Evolutionary conservation across 2,329 filamentous ascomycete species (phyloP), one percentile per base, ranked within the genome.

Genomic region (Tolypocladium ovalisporum): DNA sequence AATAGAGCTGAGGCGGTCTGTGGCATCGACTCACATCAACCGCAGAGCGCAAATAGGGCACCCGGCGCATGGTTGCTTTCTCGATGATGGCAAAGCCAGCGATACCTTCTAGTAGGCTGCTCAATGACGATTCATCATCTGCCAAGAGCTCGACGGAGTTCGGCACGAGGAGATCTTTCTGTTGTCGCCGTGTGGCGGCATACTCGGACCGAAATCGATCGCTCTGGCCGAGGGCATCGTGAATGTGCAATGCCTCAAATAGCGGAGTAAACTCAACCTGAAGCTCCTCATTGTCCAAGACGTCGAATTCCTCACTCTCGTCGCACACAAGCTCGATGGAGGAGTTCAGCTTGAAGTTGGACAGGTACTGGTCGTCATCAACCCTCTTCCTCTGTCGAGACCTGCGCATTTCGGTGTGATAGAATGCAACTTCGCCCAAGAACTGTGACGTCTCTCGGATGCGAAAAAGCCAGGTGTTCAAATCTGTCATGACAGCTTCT

Each of bases 361-460:
- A 79, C 49, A 97, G 77, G 62, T 89, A 91, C 0, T 84, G 77
- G 59, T 91, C 85, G 24, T 84, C 80, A 62, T 96, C 88, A 10
- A 88, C 83, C 24, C 94, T 83, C 66, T 95, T 87, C 68, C 91
- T 88, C 67, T 96, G 90, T 54, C 93, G 83, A 29, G 85, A 83
- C 61, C 93, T 83, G 51, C 94, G 85, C 68, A 95, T 83, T 65
- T 97, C 89, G 0, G 94, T 99, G 67, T 97, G 91, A 67, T 95
- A 97, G 68, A 99, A 95, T 4, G 94, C 92, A 8, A 99, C 90
- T 70, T 99, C 94, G 5, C 94, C 94, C 9, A 99, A 76, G 62
- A 96, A 97, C 64, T 97, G 93, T 1, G 94, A 97, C 22, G 91
- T 96, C 71, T 99, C 94, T 65, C 94, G 86, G 61, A 99, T 96